Evolutionary conservation across 805 yeast species (phyloP).

Genomic region (Tetrapisispora nanseiensis): DNA sequence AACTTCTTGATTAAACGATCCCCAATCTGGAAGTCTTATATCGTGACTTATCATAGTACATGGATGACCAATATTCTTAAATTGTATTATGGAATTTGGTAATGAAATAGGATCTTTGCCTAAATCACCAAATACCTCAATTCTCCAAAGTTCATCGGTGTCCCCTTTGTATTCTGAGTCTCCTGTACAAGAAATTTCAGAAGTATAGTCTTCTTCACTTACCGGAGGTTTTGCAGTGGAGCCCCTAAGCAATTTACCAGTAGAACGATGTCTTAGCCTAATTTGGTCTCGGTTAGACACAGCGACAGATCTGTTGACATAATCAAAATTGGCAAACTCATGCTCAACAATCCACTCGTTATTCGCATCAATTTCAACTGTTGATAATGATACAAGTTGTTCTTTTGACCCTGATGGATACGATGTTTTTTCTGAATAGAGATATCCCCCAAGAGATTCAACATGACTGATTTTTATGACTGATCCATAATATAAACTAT

Average conservation of each 20-base stretch:
- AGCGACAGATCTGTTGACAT: slow-evolving; percentile 11
- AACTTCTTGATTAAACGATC: slow-evolving; percentile 76
- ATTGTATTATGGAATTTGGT: slow-evolving; percentile 52
- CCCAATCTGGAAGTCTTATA: slow-evolving; percentile 75
- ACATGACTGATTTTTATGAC: slow-evolving; percentile 61
- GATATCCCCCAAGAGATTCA: slow-evolving; percentile 60
- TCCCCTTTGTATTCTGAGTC: slow-evolving; percentile 54
- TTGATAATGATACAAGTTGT: slow-evolving; percentile 73
- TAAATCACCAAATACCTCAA: slow-evolving; percentile 39
- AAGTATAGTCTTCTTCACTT: slow-evolving; percentile 82
- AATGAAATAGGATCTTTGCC: slow-evolving; percentile 46
- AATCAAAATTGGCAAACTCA: not conserved
- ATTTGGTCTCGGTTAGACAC: slow-evolving; percentile 49
- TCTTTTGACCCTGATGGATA: slow-evolving; percentile 60
- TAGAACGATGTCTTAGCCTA: slow-evolving; percentile 57
- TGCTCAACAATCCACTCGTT: slow-evolving; percentile 69
- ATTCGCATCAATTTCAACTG: slow-evolving; percentile 46
- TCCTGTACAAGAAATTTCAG: slow-evolving; percentile 70
- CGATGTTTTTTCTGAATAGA: slow-evolving; percentile 62
- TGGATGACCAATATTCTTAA: slow-evolving; percentile 54
- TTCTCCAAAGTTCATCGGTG: slow-evolving; percentile 57
- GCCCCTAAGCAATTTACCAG: slow-evolving; percentile 62
- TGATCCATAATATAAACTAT: slow-evolving; percentile 66
- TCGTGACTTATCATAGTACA: slow-evolving; percentile 72
- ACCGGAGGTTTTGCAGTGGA: slow-evolving; percentile 71